A percentile compares a stretch with the other conserved stretches of the same genome.
Conservation (phyloP, 2,329 filamentous ascomycete genomes). For the Aspergillus chevalieri region DNA sequence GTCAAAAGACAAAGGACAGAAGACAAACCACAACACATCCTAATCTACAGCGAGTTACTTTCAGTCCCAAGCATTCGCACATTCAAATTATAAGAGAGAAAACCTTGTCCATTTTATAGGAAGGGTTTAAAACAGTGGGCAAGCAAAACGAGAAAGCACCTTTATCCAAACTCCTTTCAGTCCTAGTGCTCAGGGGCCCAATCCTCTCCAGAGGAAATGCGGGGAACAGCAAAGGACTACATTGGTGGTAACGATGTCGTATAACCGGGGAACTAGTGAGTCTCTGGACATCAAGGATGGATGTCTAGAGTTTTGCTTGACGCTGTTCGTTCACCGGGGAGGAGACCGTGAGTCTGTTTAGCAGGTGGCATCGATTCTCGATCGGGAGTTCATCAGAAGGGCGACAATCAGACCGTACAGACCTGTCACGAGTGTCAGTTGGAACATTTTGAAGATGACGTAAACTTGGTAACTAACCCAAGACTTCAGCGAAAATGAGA, state of each 20-base stretch:
- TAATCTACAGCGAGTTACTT: constrained; percentile 6
- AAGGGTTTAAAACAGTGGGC: not conserved
- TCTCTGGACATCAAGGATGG: constrained; percentile 4
- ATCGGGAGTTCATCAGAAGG: constrained; percentile 98
- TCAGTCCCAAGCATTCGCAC: constrained; percentile 7
- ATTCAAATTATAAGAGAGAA: not conserved
- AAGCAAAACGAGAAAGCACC: not conserved
- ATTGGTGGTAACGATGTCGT: not conserved
- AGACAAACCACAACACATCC: not conserved
- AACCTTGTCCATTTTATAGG: not conserved
- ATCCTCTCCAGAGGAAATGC: not conserved
- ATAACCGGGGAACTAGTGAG: not conserved
- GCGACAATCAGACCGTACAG: constrained; percentile 98
- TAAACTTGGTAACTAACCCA: constrained; percentile 60
- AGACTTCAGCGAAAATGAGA: constrained; percentile 98
- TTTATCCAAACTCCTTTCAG: not conserved
- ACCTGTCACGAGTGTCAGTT: constrained; percentile 51
- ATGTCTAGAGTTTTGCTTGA: constrained; percentile 5
- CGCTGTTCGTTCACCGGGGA: constrained; percentile 8
- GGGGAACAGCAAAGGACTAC: not conserved
- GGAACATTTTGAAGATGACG: not conserved
- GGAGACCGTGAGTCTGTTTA: constrained; percentile 31
- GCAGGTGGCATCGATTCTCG: constrained; percentile 56
- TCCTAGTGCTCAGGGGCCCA: not conserved
- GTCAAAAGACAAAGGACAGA: not conserved